Evolutionary conservation across 495 filamentous ascomycete genomes (phyloP).

Genomic region (Aspergillus taichungensis): DNA sequence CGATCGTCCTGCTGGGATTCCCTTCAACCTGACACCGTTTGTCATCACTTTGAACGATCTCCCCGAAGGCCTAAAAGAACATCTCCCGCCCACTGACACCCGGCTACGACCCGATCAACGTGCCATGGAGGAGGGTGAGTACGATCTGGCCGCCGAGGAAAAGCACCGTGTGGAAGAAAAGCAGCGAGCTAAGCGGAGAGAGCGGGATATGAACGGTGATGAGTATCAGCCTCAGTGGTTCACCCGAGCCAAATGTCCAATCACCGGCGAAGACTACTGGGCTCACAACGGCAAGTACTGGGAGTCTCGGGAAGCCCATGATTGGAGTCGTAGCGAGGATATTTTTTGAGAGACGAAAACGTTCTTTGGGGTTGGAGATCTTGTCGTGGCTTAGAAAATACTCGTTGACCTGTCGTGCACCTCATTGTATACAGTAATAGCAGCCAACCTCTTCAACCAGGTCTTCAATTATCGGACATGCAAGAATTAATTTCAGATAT

Average conservation of each 20-base stretch:
- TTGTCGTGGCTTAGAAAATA: not conserved
- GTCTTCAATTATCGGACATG: no score
- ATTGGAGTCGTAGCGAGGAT: slow-evolving; percentile 52
- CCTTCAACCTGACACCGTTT: slow-evolving; percentile 96
- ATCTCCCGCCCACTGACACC: slow-evolving; percentile 86
- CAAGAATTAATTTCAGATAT: no score
- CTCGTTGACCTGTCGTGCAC: no score
- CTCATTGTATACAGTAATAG: no score
- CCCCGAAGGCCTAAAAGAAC: slow-evolving; percentile 59
- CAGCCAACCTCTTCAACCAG: no score
- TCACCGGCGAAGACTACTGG: slow-evolving; percentile 91
- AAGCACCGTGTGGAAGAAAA: slow-evolving; percentile 95
- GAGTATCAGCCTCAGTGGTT: slow-evolving; percentile 87
- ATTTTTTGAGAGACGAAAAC: slow-evolving; percentile 43
- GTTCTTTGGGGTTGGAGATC: slow-evolving; percentile 1
- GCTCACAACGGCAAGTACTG: slow-evolving; percentile 82
- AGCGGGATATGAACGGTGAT: slow-evolving; percentile 66
- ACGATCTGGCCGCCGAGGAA: slow-evolving; percentile 84
- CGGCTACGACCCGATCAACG: slow-evolving; percentile 86
- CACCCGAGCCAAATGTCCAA: slow-evolving; percentile 53
- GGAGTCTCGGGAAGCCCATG: slow-evolving; percentile 45
- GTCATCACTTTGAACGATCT: slow-evolving; percentile 88
- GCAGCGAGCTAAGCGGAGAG: slow-evolving; percentile 68
- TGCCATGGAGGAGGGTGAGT: slow-evolving; percentile 98
- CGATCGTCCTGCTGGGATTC: slow-evolving; percentile 68